phyloP scores from a whole-genome alignment of 1,284 basidiomycete species.

The Malassezia furfur region DNA sequence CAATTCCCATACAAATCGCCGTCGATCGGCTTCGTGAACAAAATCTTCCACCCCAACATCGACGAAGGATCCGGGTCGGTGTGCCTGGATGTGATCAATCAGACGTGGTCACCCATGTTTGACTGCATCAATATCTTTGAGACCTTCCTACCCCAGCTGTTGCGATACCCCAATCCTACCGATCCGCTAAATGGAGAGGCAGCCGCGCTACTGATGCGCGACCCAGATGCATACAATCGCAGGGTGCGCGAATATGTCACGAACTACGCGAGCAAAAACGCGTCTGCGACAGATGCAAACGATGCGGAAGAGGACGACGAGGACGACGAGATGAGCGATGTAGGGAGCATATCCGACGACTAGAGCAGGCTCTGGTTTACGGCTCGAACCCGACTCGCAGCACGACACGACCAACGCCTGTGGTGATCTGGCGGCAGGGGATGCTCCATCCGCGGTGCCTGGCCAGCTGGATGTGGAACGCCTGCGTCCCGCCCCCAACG shows the following conservation, averaged over 20 bases:
- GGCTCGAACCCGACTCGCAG: constrained; percentile 21
- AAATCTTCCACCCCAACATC: constrained; percentile 98
- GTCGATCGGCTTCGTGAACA: constrained; percentile 99
- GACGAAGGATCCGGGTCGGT: constrained; percentile 63
- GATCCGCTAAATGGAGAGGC: constrained; percentile 97
- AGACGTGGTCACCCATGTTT: constrained; percentile 36
- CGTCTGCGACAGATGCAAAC: constrained; percentile 23
- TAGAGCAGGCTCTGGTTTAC: constrained; percentile 2
- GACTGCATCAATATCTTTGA: constrained; percentile 99
- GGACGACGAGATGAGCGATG: constrained; percentile 38
- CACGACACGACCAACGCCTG: constrained; percentile 31
- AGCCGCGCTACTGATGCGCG: constrained; percentile 88
- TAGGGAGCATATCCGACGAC: constrained; percentile 35
- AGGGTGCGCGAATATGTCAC: constrained; percentile 38
- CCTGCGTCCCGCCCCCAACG: constrained; percentile 75
- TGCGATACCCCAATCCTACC: constrained; percentile 94
- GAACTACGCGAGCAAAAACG: constrained; percentile 31
- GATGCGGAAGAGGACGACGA: constrained; percentile 29
- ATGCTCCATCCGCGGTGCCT: constrained; percentile 6
- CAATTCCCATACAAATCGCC: constrained; percentile 99
- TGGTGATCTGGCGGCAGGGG: constrained; percentile 17
- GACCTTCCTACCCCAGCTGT: constrained; percentile 87
- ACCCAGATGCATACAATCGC: constrained; percentile 61
- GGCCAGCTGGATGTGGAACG: constrained; percentile 59
- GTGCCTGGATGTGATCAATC: constrained; percentile 43